Conservation (phyloP, 1,284 basidiomycete genomes). For the Heimioporus punctisporus region DNA sequence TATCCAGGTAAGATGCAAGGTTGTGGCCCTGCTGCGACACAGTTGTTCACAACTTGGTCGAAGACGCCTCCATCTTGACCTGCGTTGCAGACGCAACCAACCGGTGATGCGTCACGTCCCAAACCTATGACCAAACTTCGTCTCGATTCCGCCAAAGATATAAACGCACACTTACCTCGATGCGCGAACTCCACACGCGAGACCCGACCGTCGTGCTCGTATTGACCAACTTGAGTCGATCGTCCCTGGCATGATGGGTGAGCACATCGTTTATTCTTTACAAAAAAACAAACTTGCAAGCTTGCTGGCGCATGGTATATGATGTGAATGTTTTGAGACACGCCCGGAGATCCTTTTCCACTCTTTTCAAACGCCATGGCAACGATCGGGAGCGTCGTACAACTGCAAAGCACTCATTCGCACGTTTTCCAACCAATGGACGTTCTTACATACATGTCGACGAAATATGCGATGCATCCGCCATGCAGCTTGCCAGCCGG, state of each 20-base stretch:
- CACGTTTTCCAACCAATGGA: background rate
- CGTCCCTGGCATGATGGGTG: slow-evolving; percentile 38
- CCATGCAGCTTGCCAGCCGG: slow-evolving; percentile 47
- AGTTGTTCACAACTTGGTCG: slow-evolving; percentile 35
- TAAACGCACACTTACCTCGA: slow-evolving; percentile 40
- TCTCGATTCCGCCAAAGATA: background rate
- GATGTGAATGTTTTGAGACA: slow-evolving; percentile 50
- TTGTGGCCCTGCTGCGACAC: background rate
- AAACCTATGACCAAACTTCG: slow-evolving; percentile 41
- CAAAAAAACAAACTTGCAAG: slow-evolving; percentile 36
- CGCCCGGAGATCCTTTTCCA: slow-evolving; percentile 24
- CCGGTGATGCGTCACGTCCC: slow-evolving; percentile 51
- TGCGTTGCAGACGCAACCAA: slow-evolving; percentile 57
- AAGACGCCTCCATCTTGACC: slow-evolving; percentile 52
- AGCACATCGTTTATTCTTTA: too few relatives aligned
- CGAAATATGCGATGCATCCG: slow-evolving; percentile 50
- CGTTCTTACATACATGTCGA: slow-evolving; percentile 45
- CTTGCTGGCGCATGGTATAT: slow-evolving; percentile 56
- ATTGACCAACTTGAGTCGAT: slow-evolving; percentile 47
- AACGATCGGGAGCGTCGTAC: slow-evolving; percentile 45
- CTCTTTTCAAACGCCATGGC: slow-evolving; percentile 31
- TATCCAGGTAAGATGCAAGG: background rate
- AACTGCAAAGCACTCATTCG: too few relatives aligned
- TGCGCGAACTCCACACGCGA: slow-evolving; percentile 43
- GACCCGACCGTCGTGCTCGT: slow-evolving; percentile 46